Base-by-base conservation (phyloP, 1,284 basidiomycete genomes). In the Fistulina hepatica region DNA sequence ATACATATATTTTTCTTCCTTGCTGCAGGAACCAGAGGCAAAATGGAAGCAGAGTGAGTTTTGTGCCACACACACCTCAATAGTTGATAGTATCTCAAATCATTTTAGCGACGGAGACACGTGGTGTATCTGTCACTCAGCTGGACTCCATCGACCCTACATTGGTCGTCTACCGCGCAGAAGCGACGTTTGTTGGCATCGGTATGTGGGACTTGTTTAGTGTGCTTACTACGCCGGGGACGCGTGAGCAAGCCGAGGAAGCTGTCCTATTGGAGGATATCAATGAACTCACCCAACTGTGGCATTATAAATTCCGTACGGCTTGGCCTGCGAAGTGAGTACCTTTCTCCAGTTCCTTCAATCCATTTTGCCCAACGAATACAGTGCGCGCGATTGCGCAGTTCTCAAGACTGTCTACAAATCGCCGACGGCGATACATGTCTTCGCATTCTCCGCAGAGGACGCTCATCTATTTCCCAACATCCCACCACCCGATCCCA, bases 81-180 rank as follows among this genome's bases (percentile, higher is more conserved):
- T 24, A 19, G 32, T 48, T 43, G 30, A 21, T 40, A 37, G 34
- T 30, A 27, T 44, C 28, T 37, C 39, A 33, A 34, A 38, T 41
- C 22, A 47, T 34, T 40, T 34, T 36, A 26, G 12, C 36, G n/a
- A 81, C 82, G 28, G 94, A 98, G 51, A 74, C 76, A 19, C 71
- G 80, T 26, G 93, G 93, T 1, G 92, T 95, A 0, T 84, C 89
- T 2, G 81, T 98, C 27, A 93, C 92, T 4, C 93, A 97, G 54
- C 76, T 98, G 11, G 88, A 97, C 57, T 95, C 91, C 0, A 97
- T 98, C 44, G 95, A 99, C 58, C 92, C 91, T 19, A 97, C 94
- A 0, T 64, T 98, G 23, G 88, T 97, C 3, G 93, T 99, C 2
- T 97, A 92, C 57, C 78, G 91, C 11, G 94, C 94, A 0, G 93